Percentiles rank a stretch among this genome's conserved stretches.
These are phyloP conservation scores for Omphalotus guepiniiformis DNA, from an alignment of 768 basidiomycete genomes.

Conservation along the genomic window DNA sequence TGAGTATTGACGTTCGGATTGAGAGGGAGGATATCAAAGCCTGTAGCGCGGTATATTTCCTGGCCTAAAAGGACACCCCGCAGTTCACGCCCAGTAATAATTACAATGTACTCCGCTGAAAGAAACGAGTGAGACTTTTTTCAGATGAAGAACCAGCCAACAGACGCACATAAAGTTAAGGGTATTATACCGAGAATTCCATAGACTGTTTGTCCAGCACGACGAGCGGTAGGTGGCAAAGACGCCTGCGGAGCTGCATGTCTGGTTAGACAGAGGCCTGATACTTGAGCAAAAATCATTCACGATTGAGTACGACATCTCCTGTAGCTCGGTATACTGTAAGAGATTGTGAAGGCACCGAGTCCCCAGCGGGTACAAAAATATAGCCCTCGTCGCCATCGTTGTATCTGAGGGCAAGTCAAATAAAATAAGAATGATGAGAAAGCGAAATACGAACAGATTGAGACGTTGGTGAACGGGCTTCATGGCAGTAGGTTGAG, in stretches of 20 bases:
- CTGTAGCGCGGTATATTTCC: constrained; percentile 84
- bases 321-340: constrained; percentile 73
- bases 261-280: constrained; percentile 6
- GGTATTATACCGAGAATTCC: constrained; percentile 76
- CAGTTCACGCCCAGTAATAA: constrained; percentile 79
- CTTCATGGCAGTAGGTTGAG: constrained; percentile 48
- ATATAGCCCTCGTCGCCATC: constrained; percentile 74
- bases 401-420: constrained; percentile 46
- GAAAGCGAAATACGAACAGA: constrained; percentile 41
- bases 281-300: constrained; percentile 18
- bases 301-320: constrained; percentile 68
- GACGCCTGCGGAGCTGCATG: constrained; percentile 48
- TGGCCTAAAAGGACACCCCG: constrained; percentile 78
- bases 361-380: constrained; percentile 63
- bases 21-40: constrained; percentile 89
- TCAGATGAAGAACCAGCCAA: background rate
- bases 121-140: background rate
- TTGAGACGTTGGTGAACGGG: constrained; percentile 69
- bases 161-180: constrained; percentile 62
- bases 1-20: constrained; percentile 64
- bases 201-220: constrained; percentile 63
- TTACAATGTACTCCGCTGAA: constrained; percentile 88
- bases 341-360: constrained; percentile 58
- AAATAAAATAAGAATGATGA: constrained; percentile 8
- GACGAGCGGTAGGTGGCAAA: constrained; percentile 50